These are phyloP conservation scores for Cicer chorassanicum DNA, from an alignment of 306 rosid genomes.

Conservation along the genomic window DNA sequence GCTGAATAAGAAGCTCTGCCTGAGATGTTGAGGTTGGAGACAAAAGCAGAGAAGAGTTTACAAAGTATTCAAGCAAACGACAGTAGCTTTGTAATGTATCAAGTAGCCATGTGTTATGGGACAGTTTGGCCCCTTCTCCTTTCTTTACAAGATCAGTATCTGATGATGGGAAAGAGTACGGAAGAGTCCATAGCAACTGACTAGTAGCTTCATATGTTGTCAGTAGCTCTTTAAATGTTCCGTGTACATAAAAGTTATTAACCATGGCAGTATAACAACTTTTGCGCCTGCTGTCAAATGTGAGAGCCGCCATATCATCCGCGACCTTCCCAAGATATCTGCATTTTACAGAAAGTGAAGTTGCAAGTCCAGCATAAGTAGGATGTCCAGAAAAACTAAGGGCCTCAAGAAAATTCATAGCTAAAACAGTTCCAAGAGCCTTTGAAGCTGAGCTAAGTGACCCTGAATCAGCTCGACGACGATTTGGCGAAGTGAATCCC, in stretches of 20 bases:
- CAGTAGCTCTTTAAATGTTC: constrained; percentile 88
- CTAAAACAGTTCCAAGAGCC: constrained; percentile 89
- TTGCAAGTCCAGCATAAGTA: constrained; percentile 66
- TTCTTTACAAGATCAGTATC: constrained; percentile 65
- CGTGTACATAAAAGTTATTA: constrained; percentile 91
- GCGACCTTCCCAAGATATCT: constrained; percentile 95
- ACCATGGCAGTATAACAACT: constrained; percentile 85
- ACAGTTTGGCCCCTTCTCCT: constrained; percentile 69
- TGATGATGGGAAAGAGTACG: constrained; percentile 62
- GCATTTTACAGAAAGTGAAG: constrained; percentile 83
- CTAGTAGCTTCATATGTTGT: constrained; percentile 98
- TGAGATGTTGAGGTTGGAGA: constrained; percentile 90
- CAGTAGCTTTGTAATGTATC: constrained; percentile 90
- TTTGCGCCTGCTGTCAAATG: constrained; percentile 85
- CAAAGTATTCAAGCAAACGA: constrained; percentile 89
- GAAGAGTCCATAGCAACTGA: constrained; percentile 89
- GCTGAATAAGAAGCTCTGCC: constrained; percentile 91
- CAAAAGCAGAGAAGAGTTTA: constrained; percentile 84
- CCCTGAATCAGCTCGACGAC: constrained; percentile 91
- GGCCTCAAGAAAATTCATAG: constrained; percentile 85
- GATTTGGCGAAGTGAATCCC: constrained; percentile 90
- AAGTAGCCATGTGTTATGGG: constrained; percentile 83
- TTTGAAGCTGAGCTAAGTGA: constrained; percentile 82
- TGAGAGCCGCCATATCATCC: constrained; percentile 86
- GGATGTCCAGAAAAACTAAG: constrained; percentile 85